These are phyloP conservation scores for Aureobasidium musti DNA, from an alignment of 2,329 filamentous ascomycete species.

Conservation along the genomic window DNA sequence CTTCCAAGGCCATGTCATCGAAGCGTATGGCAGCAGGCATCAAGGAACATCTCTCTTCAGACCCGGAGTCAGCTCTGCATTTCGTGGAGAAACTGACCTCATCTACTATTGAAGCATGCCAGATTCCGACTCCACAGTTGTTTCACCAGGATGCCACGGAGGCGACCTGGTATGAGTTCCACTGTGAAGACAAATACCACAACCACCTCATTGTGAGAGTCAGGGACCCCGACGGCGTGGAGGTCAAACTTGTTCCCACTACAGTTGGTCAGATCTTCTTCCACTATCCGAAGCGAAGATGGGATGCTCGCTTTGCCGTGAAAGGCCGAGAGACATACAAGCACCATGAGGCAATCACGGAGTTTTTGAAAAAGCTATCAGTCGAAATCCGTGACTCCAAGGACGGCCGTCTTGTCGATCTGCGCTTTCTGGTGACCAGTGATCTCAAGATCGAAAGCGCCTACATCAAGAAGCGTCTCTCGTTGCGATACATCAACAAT, in stretches of 20 bases:
- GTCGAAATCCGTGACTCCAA: slow-evolving; percentile 24
- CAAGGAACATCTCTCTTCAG: neutral
- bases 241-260: neutral
- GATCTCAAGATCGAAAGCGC: slow-evolving; percentile 32
- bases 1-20: neutral
- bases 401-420: neutral
- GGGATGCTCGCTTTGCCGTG: slow-evolving; percentile 33
- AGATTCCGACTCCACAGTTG: slow-evolving; percentile 11
- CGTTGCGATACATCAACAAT: neutral
- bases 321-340: neutral
- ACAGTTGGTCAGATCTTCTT: slow-evolving; percentile 29
- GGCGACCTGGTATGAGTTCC: slow-evolving; percentile 29
- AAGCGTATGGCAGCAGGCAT: slow-evolving; percentile 1
- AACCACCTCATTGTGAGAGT: slow-evolving; percentile 27
- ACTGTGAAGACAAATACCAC: slow-evolving; percentile 23
- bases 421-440: slow-evolving; percentile 7
- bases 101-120: slow-evolving; percentile 18
- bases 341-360: neutral
- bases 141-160: slow-evolving; percentile 8
- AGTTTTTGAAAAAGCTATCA: slow-evolving; percentile 27
- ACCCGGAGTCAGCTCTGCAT: neutral
- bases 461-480: slow-evolving; percentile 32
- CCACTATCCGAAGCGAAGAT: slow-evolving; percentile 34
- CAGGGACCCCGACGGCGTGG: neutral
- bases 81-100: slow-evolving; percentile 22